A percentile compares a stretch with the other conserved stretches of the same genome.
Conservation (phyloP, 2,329 filamentous ascomycete species). For the Paramyrothecium sp. region DNA sequence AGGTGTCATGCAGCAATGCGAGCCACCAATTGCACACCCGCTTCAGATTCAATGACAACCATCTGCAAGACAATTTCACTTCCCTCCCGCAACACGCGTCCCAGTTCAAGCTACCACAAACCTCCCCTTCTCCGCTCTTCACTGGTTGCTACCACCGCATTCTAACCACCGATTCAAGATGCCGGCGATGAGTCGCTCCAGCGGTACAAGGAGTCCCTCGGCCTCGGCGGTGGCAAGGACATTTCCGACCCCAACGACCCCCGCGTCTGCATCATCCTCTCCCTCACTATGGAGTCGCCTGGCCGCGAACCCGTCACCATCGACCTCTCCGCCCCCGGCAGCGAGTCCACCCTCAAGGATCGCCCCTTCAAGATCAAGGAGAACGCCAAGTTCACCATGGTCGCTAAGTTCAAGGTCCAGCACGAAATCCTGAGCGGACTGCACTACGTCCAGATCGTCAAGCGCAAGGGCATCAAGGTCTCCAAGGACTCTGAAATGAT, state of each 20-base stretch:
- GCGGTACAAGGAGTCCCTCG: constrained; percentile 96
- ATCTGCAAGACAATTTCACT: neutral
- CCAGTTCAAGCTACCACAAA: neutral
- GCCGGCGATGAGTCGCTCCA: constrained; percentile 88
- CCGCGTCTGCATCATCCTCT: constrained; percentile 89
- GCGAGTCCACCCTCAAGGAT: constrained; percentile 76
- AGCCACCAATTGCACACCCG: too few relatives aligned
- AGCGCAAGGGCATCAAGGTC: constrained; percentile 80
- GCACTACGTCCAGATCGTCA: constrained; percentile 94
- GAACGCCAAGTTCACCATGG: constrained; percentile 90
- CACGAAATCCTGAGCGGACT: constrained; percentile 93
- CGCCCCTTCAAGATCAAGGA: constrained; percentile 98
- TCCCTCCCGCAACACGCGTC: neutral
- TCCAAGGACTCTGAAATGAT: constrained; percentile 99
- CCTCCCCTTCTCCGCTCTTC: neutral
- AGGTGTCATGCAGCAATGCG: too few relatives aligned
- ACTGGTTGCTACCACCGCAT: neutral
- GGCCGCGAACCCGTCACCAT: constrained; percentile 85
- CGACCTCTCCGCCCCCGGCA: constrained; percentile 73
- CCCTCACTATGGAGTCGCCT: constrained; percentile 81
- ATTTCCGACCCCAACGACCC: constrained; percentile 78
- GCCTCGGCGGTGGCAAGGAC: constrained; percentile 72
- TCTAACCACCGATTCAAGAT: constrained; percentile 39
- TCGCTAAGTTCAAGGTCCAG: constrained; percentile 90
- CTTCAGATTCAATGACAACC: too few relatives aligned